Base-by-base conservation (phyloP, 257 asterid genomes). In the Coffea canephora region DNA sequence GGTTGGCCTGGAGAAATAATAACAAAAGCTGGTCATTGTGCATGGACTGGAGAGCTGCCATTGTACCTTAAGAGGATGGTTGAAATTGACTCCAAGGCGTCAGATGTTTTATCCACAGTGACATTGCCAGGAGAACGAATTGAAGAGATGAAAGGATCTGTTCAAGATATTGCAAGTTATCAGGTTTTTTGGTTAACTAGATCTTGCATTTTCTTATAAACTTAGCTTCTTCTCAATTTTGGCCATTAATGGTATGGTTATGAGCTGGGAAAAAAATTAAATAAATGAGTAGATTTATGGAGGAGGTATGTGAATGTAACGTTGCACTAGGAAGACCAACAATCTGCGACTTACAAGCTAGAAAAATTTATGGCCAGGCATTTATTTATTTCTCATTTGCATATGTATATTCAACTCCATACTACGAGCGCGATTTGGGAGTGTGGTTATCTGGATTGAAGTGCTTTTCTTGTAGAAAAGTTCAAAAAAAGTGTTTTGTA, bases 81-180 rank as follows among this genome's bases (percentile, higher is more conserved):
- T 59, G 85, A 85, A 75, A 67, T 76, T 62, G 84, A 79, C 64
- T 75, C 87, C 71, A 79, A 71, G 68, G 62, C 59, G 73, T 74
- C 55, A 45, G 88, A 79, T 82, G 71, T 73, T 83, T 85, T 87
- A 75, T 84, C 89, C 87, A 54, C 82, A 78, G 77, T 85, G 50
- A 49, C 77, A 48, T 81, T 80, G 78, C 76, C 84, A 27, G 85
- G 45, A 80, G 86, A 86, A 83, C 86, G 85, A 78, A 87, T 85
- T 25, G 93, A 89, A 83, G 95, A 89, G 68, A 87, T 80, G 66
- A 89, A 89, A 80, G 86, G 76, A 75, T 85, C 89, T 72, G 78
- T 88, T 64, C 91, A 93, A 87, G 96, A 89, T 76, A 90, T 91
- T 79, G 95, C 96, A 78, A 95, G 93, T 85, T 95, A 91, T 89